Base-by-base conservation (phyloP, 179 eudicot species). In the Sideroxylon spinosum region DNA sequence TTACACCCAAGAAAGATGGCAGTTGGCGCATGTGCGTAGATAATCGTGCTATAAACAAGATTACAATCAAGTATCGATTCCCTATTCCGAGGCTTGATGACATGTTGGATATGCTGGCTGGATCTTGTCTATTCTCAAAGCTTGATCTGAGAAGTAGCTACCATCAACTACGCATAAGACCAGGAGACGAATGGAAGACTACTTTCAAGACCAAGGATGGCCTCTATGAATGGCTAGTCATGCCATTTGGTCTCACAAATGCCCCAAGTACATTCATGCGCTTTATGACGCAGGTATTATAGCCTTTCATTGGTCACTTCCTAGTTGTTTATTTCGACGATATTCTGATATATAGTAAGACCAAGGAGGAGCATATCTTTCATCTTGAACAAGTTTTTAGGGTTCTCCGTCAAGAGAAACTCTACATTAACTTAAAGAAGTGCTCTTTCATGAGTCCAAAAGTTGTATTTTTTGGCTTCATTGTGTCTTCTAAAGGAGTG, bases 191-290 rank as follows among this genome's bases (percentile, higher is more conserved):
- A 60, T 75, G 78, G 78, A 75, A 62, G 8, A 23, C 59, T 19
- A 26, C 78, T 32, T 61, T 61, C 46, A 75, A 75, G 26, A n/a
- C 56, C 8, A 75, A 63, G 9, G 68, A 75, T 62, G 78, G 78
- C 59, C 19, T 55, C 2, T 55, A 14, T 55, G n/a, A 55, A 16
- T 55, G 59, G n/a, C 59, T 55, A 16, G 59, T 55, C 17, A 12
- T 72, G 32, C 62, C 62, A 2, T 72, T 72, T 52, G 62, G 76
- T 1, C 20, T 10, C 0, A 20, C 26, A 11, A 52, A 72, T 53
- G 63, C 76, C 8, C 62, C 63, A 9, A 72, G 76, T 60, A 75
- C 70, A 1, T 75, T 75, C 16, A 63, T 76, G 71, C 44, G 61
- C 0, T 9, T 64, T 4, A 63, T 65, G 71, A 76, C 59, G 0